Base-by-base conservation (phyloP, 2,329 filamentous ascomycete genomes). In the Trichoderma koningii region DNA sequence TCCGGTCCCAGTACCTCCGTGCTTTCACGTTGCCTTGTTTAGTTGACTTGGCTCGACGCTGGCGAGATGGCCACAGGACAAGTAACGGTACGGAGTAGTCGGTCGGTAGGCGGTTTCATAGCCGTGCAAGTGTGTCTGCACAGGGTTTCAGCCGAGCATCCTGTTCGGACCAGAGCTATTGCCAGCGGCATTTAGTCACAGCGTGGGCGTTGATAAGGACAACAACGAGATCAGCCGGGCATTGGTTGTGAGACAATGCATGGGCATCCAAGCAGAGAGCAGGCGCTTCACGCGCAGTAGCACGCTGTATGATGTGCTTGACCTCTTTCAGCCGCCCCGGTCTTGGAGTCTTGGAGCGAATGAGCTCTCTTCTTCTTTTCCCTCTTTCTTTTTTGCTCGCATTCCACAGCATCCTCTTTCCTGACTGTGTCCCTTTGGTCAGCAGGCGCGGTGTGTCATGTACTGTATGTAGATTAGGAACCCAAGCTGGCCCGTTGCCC, bases 281-380 rank as follows among this genome's bases (percentile, higher is more conserved):
- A 48, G 48, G 42, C 61, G 61, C 61, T 48, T 48, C 44, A 41
- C 34, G 61, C 42, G 61, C 61, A 56, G 48, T 41, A 62, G 59
- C 23, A 41, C 50, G n/a, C 34, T 55, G 41, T 63, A 41, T 38
- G 26, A 53, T 63, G 34, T 63, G 38, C 59, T 44, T 55, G 47
- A 5, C 38, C 23, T 21, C 30, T 55, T 63, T 63, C 59, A 55
- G 59, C 59, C 50, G 59, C 41, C 28, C 26, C 12, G 17, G 34
- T 30, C 48, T 26, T 42, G 34, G 41, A 23, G 21, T 23, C 21
- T 23, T 23, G 21, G 21, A 23, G 50, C 34, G 59, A 28, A 47
- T 63, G 50, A 41, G 47, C 38, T 30, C 17, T 42, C 21, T 63
- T 53, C 34, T 53, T 62, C 23, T 28, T 62, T 53, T 34, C 21